Evolutionary conservation across 306 rosid species (phyloP).

Genomic region (Alnus rubra): DNA sequence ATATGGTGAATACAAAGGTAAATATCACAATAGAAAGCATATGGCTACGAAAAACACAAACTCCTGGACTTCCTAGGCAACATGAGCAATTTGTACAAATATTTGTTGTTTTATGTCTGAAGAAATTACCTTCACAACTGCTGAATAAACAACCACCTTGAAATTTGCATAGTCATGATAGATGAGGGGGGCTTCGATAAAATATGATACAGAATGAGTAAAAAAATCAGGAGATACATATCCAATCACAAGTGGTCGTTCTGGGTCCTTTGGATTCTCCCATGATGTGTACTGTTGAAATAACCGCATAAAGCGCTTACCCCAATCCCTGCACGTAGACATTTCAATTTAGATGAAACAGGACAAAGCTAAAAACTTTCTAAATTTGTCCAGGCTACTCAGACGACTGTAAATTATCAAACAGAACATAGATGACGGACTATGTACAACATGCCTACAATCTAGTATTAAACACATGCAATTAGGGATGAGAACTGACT

Average conservation of each 20-base stretch:
- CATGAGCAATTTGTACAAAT: not conserved
- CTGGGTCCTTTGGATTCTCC: constrained; percentile 86
- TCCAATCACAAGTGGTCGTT: constrained; percentile 91
- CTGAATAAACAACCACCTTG: constrained; percentile 91
- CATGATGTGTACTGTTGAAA: constrained; percentile 72
- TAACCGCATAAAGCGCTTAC: constrained; percentile 84
- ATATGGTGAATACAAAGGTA: not conserved
- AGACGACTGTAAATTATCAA: not conserved
- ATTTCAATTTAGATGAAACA: constrained; percentile 10
- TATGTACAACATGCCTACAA: not conserved
- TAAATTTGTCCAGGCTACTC: constrained; percentile 18
- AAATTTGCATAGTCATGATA: constrained; percentile 70
- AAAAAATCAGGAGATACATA: constrained; percentile 97
- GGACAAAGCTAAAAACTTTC: not conserved
- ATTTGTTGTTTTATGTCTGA: not conserved
- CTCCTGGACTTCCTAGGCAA: not conserved
- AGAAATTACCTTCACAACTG: constrained; percentile 94
- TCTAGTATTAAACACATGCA: not conserved
- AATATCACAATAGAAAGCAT: not conserved
- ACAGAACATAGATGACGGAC: not conserved
- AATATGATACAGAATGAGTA: constrained; percentile 96
- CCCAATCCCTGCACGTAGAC: constrained; percentile 87
- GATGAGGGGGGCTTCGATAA: constrained; percentile 88
- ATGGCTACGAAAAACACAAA: not conserved
- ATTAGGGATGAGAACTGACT: not conserved